Evolutionary conservation across 495 filamentous ascomycete species (phyloP).

Genomic region (Penicillium daleae): DNA sequence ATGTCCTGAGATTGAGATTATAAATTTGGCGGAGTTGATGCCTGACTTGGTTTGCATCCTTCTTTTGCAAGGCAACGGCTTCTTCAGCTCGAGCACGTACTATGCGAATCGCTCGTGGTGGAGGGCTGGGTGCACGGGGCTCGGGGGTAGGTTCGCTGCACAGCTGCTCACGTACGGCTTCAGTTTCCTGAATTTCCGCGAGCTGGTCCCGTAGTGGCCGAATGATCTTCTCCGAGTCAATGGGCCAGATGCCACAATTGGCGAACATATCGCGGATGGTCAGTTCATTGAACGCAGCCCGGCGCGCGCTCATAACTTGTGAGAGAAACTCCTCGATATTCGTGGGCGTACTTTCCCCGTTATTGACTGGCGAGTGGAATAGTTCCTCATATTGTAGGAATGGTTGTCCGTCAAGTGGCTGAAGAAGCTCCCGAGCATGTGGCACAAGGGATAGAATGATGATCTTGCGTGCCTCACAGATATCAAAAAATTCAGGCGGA

Average conservation of each 20-base stretch:
- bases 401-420: not conserved
- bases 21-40: not conserved
- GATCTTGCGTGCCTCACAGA: not conserved
- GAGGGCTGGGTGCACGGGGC: slow-evolving; percentile 6
- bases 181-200: not conserved
- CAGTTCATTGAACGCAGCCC: not conserved
- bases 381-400: not conserved
- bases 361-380: not conserved
- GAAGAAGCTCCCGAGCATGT: not conserved
- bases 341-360: not conserved
- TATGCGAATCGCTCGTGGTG: not conserved
- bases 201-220: not conserved
- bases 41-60: not conserved
- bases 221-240: not conserved
- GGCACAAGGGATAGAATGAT: not conserved
- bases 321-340: not conserved
- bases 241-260: not conserved
- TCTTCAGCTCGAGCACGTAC: not conserved
- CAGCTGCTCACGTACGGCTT: too few species aligned
- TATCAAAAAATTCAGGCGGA: not conserved
- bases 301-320: not conserved
- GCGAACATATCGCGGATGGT: not conserved
- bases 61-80: not conserved
- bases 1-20: not conserved
- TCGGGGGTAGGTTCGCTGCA: too few species aligned